Evolutionary conservation across 441 rosid species (phyloP), one percentile per base, ranked within the genome.

Genomic region (Aquilaria agallochum): DNA sequence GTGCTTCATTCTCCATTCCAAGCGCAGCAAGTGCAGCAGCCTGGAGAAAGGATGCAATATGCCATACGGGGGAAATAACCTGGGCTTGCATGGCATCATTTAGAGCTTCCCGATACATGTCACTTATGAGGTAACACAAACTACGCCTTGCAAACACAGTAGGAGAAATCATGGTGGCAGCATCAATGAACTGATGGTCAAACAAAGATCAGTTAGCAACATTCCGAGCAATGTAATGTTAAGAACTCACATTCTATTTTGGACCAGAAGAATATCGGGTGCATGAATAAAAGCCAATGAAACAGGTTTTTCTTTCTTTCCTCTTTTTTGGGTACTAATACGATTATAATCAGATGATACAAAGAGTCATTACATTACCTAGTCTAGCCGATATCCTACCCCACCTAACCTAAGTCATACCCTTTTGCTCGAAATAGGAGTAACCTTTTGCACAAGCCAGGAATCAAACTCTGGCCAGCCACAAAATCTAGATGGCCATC

Each of bases 1-100:
- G 85, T 9, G 93, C 90, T 78, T 90, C 96, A n/a, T 61, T 81
- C 68, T 88, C 93, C 82, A 61, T 90, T 62, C 90, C 91, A 58
- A 85, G 54, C 53, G 64, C 62, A 63, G 83, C 71, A 49, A 93
- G 96, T 12, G 96, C 85, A 1, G 69, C 85, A 13, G 92, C 85
- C 72, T 85, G 95, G 15, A 93, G 80, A 78, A 88, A 88, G 45
- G 87, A 81, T 36, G 98, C 95, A 12, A 79, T 76, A 50, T 87
- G 80, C 98, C 97, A 93, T 8, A 77, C 63, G 2, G 97, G 98
- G 62, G 89, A 88, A 65, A 81, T 81, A 56, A 76, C 83, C 72
- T 90, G 98, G 45, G 93, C 88, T 68, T 83, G 90, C 70, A 75
- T 57, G 50, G 96, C 97, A 64, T 90, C 98, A 45, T 76, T 73